Conservation (phyloP, 371 early-diverging fungal species). For the Parasitella parasitica region DNA sequence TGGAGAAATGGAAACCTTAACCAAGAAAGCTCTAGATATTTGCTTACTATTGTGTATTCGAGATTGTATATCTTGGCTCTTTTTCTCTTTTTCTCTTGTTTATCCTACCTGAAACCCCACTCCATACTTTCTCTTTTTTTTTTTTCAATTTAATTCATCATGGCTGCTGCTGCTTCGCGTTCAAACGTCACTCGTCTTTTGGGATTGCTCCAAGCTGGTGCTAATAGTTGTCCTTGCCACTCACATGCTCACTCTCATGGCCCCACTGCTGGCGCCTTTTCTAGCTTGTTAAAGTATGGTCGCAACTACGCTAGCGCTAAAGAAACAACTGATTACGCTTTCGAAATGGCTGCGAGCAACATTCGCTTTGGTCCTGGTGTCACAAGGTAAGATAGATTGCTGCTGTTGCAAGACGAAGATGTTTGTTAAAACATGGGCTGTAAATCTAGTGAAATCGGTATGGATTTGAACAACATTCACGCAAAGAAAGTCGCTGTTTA, state of each 20-base stretch:
- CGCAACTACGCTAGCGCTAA: constrained; percentile 48
- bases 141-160: constrained; percentile 10
- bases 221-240: constrained; percentile 57
- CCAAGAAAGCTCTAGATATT: background rate
- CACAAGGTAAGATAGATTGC: no score
- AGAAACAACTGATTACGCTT: constrained; percentile 72
- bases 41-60: background rate
- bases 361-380: constrained; percentile 87
- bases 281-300: constrained; percentile 46
- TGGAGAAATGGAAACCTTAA: constrained; percentile 17
- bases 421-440: no score
- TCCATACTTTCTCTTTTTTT: background rate
- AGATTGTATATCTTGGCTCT: background rate
- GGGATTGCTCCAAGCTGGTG: constrained; percentile 42
- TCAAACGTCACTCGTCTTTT: constrained; percentile 50
- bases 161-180: constrained; percentile 53
- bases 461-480: constrained; percentile 78
- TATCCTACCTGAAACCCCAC: background rate
- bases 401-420: no score
- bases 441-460: constrained; percentile 82
- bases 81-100: constrained; percentile 9
- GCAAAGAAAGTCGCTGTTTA: constrained; percentile 84
- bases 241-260: constrained; percentile 45
- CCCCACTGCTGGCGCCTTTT: constrained; percentile 32
- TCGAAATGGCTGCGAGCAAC: constrained; percentile 89